Percentiles rank a stretch among this genome's conserved stretches.
Conservation (phyloP, 768 basidiomycete genomes). For the Botryobasidium botryosum region DNA sequence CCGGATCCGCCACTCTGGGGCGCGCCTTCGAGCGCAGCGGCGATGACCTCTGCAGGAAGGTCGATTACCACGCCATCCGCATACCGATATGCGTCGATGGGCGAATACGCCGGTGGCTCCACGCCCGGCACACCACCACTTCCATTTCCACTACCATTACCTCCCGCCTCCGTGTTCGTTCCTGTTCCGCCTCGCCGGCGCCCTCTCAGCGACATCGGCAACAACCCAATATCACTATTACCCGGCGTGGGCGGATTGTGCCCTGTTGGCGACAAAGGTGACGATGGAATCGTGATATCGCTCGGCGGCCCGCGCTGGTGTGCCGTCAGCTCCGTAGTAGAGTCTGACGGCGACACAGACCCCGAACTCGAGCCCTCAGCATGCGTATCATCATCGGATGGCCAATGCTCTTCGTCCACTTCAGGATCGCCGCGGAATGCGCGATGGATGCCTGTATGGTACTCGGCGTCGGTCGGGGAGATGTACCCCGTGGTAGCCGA, state of each 20-base stretch:
- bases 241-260: slow-evolving; percentile 31
- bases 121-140: slow-evolving; percentile 14
- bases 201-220: not conserved
- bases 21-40: slow-evolving; percentile 67
- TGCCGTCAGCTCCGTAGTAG: too few relatives aligned
- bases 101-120: slow-evolving; percentile 76
- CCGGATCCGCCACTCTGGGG: too few relatives aligned
- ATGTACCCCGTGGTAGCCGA: slow-evolving; percentile 35
- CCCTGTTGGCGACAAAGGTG: slow-evolving; percentile 59
- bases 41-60: slow-evolving; percentile 81
- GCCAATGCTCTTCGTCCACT: slow-evolving; percentile 16
- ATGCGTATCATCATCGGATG: not conserved
- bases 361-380: slow-evolving; percentile 12
- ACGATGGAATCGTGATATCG: slow-evolving; percentile 18
- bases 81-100: slow-evolving; percentile 71
- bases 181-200: too few relatives aligned
- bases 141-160: not conserved
- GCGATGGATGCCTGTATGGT: slow-evolving; percentile 34
- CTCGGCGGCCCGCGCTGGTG: not conserved
- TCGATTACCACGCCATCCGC: slow-evolving; percentile 85
- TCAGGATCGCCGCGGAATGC: slow-evolving; percentile 31
- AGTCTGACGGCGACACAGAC: slow-evolving; percentile 17
- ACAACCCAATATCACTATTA: not conserved
- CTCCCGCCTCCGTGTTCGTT: too few relatives aligned
- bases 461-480: slow-evolving; percentile 47